Evolutionary conservation across 495 filamentous ascomycete species (phyloP).

Genomic region (Hypoxylon trugodes): DNA sequence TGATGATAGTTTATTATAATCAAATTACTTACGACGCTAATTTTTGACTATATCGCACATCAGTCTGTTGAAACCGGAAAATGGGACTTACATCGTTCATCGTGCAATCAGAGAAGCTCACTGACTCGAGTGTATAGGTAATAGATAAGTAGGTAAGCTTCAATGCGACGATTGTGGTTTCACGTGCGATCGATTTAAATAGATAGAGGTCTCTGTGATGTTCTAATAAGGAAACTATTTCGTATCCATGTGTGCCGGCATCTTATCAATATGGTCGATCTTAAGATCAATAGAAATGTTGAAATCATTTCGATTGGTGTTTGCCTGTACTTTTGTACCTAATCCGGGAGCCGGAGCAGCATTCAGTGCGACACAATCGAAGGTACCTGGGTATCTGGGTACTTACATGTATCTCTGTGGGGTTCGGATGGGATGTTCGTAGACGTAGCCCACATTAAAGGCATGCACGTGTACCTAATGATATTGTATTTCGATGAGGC

Average conservation of each 20-base stretch:
- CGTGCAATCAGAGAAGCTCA: background rate
- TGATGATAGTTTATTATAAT: conserved; percentile 11
- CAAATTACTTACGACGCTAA: background rate
- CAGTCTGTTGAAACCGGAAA: background rate
- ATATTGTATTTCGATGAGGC: conserved; percentile 19
- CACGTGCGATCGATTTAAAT: background rate
- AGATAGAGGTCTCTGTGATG: background rate
- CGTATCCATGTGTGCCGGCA: conserved; percentile 8
- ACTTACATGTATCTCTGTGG: no score
- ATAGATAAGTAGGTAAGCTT: background rate
- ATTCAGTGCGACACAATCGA: no score
- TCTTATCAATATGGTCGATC: conserved; percentile 31
- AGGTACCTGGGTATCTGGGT: no score
- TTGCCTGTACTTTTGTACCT: conserved; percentile 17
- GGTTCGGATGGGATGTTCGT: conserved; percentile 23
- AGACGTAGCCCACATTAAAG: conserved; percentile 1
- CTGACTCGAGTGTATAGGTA: background rate
- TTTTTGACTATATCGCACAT: background rate
- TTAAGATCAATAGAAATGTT: conserved; percentile 25
- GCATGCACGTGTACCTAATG: conserved; percentile 36
- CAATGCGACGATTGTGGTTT: no score
- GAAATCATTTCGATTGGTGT: conserved; percentile 26
- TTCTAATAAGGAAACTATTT: conserved; percentile 22
- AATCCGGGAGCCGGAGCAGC: conserved; percentile 33
- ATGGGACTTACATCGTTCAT: background rate